Base-by-base conservation (phyloP, 805 yeast genomes). In the Starmerella ratchasimensis region DNA sequence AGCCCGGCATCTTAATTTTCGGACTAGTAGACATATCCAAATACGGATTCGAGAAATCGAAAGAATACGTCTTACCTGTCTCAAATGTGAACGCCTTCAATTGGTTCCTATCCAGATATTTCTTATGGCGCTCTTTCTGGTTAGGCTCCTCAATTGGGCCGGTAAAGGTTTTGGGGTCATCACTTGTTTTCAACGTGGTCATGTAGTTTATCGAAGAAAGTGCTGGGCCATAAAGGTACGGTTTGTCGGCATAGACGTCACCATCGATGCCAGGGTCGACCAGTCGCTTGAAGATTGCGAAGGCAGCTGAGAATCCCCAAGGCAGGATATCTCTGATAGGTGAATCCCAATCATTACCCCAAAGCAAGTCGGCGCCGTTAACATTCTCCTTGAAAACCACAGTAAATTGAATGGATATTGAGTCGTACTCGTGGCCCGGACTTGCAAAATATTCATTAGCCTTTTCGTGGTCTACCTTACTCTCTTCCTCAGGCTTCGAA, bases 241-340 rank as follows among this genome's bases (percentile, higher is more conserved):
- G 84, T 47, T 64, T 62, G 31, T 74, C 80, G 24, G 60, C 59
- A 48, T 72, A 72, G 3, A 72, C 55, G 48, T 77, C 82, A 3
- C 77, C 80, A 23, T 65, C 68, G 8, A 75, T 71, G 17, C 77
- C 70, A n/a, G 76, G 75, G 52, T 74, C 79, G 32, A 77, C 68
- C 44, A 66, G 62, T 62, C 68, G 61, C 32, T 67, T 67, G 60
- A 75, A 76, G 24, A 74, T 56, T 41, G 65, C 64, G 45, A 72
- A 59, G 0, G 80, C 82, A 1, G 71, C 54, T 4, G 72, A 62
- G 21, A 64, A 60, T 4, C 73, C 72, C 52, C 62, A 62, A 3
- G 84, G 84, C 9, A 77, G 63, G 37, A 63, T 62, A 33, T 74
- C 74, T 23, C 65, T 58, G 23, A 77, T 67, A 0, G 80, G 75